These are phyloP conservation scores for Marasmius fiardii DNA, from an alignment of 1,284 basidiomycete genomes.

Conservation along the genomic window DNA sequence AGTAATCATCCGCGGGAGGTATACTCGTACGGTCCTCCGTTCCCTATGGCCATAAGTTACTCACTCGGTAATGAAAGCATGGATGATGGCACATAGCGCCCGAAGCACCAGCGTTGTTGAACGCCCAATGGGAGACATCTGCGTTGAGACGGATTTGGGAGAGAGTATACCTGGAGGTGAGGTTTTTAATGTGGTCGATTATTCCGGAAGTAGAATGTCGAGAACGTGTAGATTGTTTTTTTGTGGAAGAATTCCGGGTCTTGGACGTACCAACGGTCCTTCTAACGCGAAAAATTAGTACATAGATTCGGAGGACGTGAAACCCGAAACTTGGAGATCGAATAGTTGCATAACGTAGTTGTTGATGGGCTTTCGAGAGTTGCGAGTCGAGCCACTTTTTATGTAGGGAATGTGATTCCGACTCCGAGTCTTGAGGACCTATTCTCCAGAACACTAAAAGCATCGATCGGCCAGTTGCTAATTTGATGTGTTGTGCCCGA, in stretches of 20 bases:
- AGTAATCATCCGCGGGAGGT: conserved; percentile 97
- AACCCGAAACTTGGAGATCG: too few species aligned
- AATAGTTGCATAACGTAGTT: too few species aligned
- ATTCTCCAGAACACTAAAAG: too few species aligned
- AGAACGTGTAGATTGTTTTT: conserved; percentile 66
- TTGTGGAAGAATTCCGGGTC: conserved; percentile 63
- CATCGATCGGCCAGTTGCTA: too few species aligned
- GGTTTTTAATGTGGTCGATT: conserved; percentile 73
- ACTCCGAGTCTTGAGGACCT: too few species aligned
- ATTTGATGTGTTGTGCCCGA: too few species aligned
- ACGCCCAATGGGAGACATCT: conserved; percentile 83
- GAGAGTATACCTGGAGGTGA: conserved; percentile 64
- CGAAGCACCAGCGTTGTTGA: conserved; percentile 99
- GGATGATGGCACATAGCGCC: conserved; percentile 97
- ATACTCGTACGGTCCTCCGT: conserved; percentile 96
- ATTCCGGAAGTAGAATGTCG: conserved; percentile 65
- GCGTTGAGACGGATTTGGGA: conserved; percentile 57
- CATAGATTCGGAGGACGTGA: too few species aligned
- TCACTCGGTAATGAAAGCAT: conserved; percentile 94
- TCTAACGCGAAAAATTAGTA: too few species aligned
- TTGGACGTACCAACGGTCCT: conserved; percentile 70
- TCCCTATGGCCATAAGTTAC: conserved; percentile 89
- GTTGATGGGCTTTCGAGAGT: too few species aligned
- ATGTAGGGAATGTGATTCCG: too few species aligned
- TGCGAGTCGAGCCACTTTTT: too few species aligned